phyloP scores from a whole-genome alignment of 139 green algal genomes.

The Closterium sp. region DNA sequence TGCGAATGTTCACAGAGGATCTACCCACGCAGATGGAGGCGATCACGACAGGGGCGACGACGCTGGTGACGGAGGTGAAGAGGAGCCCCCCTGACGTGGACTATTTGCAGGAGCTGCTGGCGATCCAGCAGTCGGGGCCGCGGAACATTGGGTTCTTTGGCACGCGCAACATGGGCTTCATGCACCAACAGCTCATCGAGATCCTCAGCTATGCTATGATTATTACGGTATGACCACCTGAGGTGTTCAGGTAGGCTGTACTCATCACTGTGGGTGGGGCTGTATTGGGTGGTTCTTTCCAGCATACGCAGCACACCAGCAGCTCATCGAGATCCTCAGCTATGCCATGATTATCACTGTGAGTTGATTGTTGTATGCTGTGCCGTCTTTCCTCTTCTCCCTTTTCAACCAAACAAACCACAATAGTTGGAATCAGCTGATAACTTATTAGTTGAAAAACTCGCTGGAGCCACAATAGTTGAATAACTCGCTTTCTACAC shows the following conservation, averaged over 20 bases:
- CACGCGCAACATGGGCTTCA: conserved; percentile 95
- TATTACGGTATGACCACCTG: conserved; percentile 78
- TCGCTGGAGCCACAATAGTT: too few relatives aligned
- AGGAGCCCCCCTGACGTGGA: conserved; percentile 37
- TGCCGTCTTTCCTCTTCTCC: too few relatives aligned
- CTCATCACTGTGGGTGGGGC: too few relatives aligned
- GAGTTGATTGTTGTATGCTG: too few relatives aligned
- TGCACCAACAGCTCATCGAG: conserved; percentile 97
- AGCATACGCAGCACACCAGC: not conserved
- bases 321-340: not conserved
- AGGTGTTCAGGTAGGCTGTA: too few relatives aligned
- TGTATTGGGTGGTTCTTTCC: not conserved
- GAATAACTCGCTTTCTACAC: not conserved
- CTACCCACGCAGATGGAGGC: not conserved
- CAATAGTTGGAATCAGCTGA: too few relatives aligned
- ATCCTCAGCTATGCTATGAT: conserved; percentile 96
- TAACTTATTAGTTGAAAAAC: too few relatives aligned
- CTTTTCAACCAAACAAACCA: too few relatives aligned
- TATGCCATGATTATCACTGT: not conserved
- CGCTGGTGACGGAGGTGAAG: not conserved
- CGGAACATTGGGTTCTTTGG: conserved; percentile 96
- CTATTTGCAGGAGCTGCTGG: conserved; percentile 82
- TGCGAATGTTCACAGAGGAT: not conserved
- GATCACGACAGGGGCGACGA: not conserved
- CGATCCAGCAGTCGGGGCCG: conserved; percentile 89